Conservation (phyloP, 2,329 filamentous ascomycete genomes). For the Cladosporium sp. region DNA sequence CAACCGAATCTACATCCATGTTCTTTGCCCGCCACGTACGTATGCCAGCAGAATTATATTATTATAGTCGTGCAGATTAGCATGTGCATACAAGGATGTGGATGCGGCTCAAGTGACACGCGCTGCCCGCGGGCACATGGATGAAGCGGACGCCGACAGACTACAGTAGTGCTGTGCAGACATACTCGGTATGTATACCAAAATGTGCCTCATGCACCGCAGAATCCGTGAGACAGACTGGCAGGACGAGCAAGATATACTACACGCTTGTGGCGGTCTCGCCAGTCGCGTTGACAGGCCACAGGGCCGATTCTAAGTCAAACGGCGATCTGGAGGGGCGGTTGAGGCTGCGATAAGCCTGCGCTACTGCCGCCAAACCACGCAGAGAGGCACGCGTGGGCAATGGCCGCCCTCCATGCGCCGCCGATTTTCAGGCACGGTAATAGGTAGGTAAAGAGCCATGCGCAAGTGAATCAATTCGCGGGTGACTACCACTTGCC, state of each 20-base stretch:
- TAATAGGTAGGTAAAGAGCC: neutral
- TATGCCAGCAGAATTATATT: no score
- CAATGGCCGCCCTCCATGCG: neutral
- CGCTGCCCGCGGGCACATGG: neutral
- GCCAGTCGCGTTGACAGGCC: neutral
- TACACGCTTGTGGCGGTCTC: neutral
- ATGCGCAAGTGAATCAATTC: neutral
- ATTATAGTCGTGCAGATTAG: no score
- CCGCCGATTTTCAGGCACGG: neutral
- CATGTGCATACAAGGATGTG: neutral
- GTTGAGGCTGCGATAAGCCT: slow-evolving; percentile 12
- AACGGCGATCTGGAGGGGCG: neutral
- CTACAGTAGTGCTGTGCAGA: no score
- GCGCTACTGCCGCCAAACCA: slow-evolving; percentile 8
- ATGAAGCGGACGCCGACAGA: no score
- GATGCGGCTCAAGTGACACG: neutral
- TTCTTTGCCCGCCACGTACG: neutral
- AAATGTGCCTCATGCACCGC: no score
- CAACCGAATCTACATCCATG: neutral
- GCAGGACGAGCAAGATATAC: no score
- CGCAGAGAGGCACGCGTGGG: neutral
- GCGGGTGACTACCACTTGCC: no score
- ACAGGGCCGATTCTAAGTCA: neutral
- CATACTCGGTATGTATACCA: no score
- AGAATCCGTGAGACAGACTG: no score